These are phyloP conservation scores for Tirmania nivea DNA, from an alignment of 495 filamentous ascomycete genomes.

Conservation along the genomic window DNA sequence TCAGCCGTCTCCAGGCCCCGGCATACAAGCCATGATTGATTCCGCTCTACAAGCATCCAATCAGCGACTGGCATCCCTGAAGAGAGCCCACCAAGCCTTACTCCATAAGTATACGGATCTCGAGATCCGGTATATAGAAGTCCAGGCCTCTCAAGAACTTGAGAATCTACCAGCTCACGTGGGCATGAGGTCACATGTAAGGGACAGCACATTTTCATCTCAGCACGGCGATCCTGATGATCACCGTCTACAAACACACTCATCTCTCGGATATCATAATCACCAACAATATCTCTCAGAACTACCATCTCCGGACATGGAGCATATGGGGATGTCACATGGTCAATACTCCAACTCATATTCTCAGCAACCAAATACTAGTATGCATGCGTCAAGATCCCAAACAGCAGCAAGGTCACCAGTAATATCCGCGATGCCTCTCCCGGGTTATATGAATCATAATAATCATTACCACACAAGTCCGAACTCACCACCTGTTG, in stretches of 20 bases:
- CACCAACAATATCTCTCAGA: not conserved
- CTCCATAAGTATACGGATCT: constrained; percentile 22
- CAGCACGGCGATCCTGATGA: not conserved
- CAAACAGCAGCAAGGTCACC: too few relatives aligned
- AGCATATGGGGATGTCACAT: not conserved
- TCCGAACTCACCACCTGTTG: too few relatives aligned
- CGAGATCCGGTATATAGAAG: constrained; percentile 21
- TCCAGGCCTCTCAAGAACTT: constrained; percentile 19
- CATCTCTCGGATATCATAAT: not conserved
- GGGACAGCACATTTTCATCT: not conserved
- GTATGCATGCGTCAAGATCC: too few relatives aligned
- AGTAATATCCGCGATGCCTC: too few relatives aligned
- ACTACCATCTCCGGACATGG: not conserved
- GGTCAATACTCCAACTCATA: too few relatives aligned
- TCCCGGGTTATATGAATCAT: too few relatives aligned
- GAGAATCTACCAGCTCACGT: constrained; percentile 2
- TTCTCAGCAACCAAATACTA: too few relatives aligned
- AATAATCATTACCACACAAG: too few relatives aligned
- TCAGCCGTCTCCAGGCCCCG: constrained; percentile 10
- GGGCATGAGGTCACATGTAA: not conserved
- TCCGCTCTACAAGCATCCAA: constrained; percentile 25
- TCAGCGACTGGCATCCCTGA: constrained; percentile 24
- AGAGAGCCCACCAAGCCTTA: constrained; percentile 23
- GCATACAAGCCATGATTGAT: constrained; percentile 28
- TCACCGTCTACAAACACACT: not conserved